Percentiles rank a stretch among this genome's conserved stretches.
Conservation (phyloP, 1,139 yeast species). For the Saccharomyces hybrid region DNA sequence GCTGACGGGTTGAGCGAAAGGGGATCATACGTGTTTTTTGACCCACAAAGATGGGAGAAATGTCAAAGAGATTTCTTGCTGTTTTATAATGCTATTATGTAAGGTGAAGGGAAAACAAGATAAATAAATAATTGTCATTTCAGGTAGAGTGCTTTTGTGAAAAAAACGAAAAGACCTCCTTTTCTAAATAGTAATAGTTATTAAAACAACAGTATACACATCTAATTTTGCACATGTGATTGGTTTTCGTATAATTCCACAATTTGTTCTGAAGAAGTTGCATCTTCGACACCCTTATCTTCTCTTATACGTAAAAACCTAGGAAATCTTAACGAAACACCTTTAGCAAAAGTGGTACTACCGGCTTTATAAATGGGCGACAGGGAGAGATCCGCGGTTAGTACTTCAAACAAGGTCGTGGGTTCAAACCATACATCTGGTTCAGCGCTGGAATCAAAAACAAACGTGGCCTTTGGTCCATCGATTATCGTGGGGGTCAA, state of each 20-base stretch:
- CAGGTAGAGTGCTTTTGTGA: neutral
- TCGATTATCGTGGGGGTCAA: slow-evolving; percentile 62
- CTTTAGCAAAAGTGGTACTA: slow-evolving; percentile 66
- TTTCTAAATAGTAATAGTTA: neutral
- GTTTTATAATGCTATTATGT: slow-evolving; percentile 49
- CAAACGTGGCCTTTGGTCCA: slow-evolving; percentile 61
- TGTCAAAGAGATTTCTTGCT: slow-evolving; percentile 76
- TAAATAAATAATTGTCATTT: neutral
- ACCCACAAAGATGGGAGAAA: slow-evolving; percentile 94
- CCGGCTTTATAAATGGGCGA: slow-evolving; percentile 94
- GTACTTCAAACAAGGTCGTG: slow-evolving; percentile 73
- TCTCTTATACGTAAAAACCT: slow-evolving; percentile 78
- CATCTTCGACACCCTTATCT: slow-evolving; percentile 82
- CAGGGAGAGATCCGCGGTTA: slow-evolving; percentile 87
- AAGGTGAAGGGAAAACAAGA: slow-evolving; percentile 4
- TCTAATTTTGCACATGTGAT: slow-evolving; percentile 31
- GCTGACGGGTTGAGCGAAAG: slow-evolving; percentile 69
- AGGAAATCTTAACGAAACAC: slow-evolving; percentile 87
- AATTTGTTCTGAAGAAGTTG: slow-evolving; percentile 84
- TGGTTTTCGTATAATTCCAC: slow-evolving; percentile 83
- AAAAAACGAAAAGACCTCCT: neutral
- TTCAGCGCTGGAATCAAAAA: slow-evolving; percentile 60
- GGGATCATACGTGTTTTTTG: slow-evolving; percentile 93
- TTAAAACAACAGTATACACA: neutral
- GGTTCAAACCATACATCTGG: slow-evolving; percentile 99